Percentiles rank a stretch among this genome's conserved stretches.
Evolutionary conservation across 306 rosid genomes (phyloP).

Genomic region (Lotus japonicus): DNA sequence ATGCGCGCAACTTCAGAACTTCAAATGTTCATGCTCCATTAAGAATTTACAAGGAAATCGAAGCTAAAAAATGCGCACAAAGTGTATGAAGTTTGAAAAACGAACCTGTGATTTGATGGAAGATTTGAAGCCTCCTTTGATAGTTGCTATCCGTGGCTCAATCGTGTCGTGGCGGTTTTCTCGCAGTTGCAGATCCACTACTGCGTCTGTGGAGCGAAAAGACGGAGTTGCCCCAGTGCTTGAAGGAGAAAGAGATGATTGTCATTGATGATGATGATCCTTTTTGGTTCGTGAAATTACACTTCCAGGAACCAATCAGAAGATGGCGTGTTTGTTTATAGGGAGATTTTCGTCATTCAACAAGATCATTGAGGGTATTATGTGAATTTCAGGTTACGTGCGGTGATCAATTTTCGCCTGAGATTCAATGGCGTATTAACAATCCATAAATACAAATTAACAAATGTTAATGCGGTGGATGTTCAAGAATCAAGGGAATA

Average conservation of each 20-base stretch:
- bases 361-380: not conserved
- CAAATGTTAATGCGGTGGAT: not conserved
- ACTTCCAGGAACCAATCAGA: not conserved
- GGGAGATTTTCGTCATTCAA: not conserved
- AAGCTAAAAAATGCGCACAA: not conserved
- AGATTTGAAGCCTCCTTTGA: not conserved
- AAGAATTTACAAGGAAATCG: not conserved
- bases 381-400: not conserved
- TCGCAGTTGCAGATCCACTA: slow-evolving; percentile 25
- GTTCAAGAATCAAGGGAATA: not conserved
- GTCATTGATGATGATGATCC: not conserved
- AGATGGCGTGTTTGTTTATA: not conserved
- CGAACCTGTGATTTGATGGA: slow-evolving; percentile 28
- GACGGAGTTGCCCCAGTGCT: not conserved
- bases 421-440: not conserved
- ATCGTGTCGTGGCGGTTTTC: not conserved
- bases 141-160: not conserved
- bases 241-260: not conserved
- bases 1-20: not conserved
- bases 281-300: no score
- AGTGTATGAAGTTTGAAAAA: not conserved
- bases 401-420: not conserved
- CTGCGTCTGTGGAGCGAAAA: not conserved
- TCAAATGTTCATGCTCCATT: not conserved
- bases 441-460: no score